Evolutionary conservation across 495 filamentous ascomycete species (phyloP), one percentile per base, ranked within the genome.

Genomic region (Penicillium desertorum): DNA sequence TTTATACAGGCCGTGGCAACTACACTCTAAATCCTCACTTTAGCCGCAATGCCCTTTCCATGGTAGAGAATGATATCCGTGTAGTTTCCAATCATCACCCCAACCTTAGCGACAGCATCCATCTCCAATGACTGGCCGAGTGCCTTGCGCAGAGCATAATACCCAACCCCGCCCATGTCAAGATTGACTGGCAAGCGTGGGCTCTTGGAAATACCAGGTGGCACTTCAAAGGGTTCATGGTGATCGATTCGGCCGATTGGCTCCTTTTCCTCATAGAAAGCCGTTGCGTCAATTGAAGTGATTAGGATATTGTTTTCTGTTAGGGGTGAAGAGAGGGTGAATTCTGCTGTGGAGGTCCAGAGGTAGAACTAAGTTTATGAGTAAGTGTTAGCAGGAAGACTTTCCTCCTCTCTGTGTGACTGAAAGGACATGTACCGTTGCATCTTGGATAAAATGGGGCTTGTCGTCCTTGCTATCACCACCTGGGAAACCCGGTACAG

Each of bases 171-270:
- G 14, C 81, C 86, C 2, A 93, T 52, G 43, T 81, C 83, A 84
- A 92, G 88, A 27, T 87, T 78, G 6, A 97, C 92, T 0, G 94
- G 93, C 46, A 98, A 63, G 55, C 77, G 81, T 3, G 94, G 94
- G 2, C 86, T 88, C 52, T 79, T 68, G 4, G 85, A 84, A 4
- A 75, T 66, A 8, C 91, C 91, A 0, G 94, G 91, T 5, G 86
- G 88, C 9, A 92, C 87, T 10, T 84, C 80, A 66, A 96, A 93
- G 1, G 88, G 86, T 19, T 83, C 58, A 41, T 87, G 77, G 64
- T 92, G 91, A 16, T 83, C 57, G 58, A 97, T 96, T 16, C 76
- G 74, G 11, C 92, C 94, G 0, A 96, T 75, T 8, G 85, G 81
- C 23, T 92, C 83, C 20, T 86, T 87, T 51, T 91, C 79, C 58